Evolutionary conservation across 495 filamentous ascomycete genomes (phyloP).

Genomic region (Zalerion maritima): DNA sequence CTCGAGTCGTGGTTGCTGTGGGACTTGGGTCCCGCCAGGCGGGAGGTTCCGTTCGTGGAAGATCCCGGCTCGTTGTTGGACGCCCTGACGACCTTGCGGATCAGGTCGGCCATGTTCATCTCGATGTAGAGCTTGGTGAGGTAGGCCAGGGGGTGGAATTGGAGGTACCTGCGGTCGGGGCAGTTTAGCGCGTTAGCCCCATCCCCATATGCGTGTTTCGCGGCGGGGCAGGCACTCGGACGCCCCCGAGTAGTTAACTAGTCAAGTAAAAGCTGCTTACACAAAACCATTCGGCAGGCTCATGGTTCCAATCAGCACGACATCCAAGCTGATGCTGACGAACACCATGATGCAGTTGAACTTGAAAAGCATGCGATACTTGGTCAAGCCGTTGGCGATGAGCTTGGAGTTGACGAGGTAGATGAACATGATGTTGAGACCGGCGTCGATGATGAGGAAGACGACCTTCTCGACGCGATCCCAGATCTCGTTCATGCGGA

Average conservation of each 20-base stretch:
- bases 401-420: constrained; percentile 28
- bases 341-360: constrained; percentile 37
- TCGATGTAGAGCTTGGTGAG: constrained; percentile 38
- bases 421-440: constrained; percentile 36
- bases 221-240: no score
- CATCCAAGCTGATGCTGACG: constrained; percentile 36
- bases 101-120: constrained; percentile 37
- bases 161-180: no score
- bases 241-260: no score
- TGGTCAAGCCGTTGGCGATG: constrained; percentile 30
- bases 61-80: no score
- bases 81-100: constrained; percentile 17
- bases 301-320: no score
- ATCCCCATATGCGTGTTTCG: no score
- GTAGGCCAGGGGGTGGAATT: constrained; percentile 36
- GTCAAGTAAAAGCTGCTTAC: no score
- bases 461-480: constrained; percentile 34
- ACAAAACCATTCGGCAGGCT: no score
- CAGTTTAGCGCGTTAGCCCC: no score
- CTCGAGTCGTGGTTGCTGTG: no score
- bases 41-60: no score
- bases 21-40: no score
- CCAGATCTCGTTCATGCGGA: constrained; percentile 31
- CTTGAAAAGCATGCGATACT: constrained; percentile 31
- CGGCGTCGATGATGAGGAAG: constrained; percentile 29